Conservation (phyloP, 139 green algal species). For the Edaphochlamys debaryana region DNA sequence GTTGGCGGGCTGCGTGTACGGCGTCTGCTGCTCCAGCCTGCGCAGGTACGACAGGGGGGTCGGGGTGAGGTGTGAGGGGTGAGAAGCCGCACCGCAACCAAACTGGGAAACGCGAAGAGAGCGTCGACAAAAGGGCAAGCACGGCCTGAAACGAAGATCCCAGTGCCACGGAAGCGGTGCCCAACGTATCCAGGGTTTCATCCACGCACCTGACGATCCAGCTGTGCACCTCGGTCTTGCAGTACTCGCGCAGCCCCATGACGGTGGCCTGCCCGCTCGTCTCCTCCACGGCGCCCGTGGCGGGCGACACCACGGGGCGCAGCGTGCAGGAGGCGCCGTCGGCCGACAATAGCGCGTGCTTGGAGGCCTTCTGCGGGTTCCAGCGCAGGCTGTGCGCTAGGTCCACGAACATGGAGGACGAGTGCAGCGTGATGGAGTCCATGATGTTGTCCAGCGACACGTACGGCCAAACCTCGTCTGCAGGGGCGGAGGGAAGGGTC, state of each 20-base stretch:
- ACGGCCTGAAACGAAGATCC: too few relatives aligned
- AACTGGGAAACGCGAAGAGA: too few relatives aligned
- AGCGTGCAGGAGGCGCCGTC: slow-evolving; percentile 50
- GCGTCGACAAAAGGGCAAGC: too few relatives aligned
- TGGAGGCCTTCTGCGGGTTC: slow-evolving; percentile 56
- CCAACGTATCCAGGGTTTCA: too few relatives aligned
- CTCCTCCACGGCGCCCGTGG: slow-evolving; percentile 43
- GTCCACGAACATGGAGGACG: slow-evolving; percentile 70
- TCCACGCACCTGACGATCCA: slow-evolving; percentile 66
- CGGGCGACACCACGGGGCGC: slow-evolving; percentile 12
- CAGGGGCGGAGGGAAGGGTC: neutral
- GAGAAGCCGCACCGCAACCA: too few relatives aligned
- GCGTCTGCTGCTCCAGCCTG: slow-evolving; percentile 49
- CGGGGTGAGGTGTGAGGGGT: too few relatives aligned
- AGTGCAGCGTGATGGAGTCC: slow-evolving; percentile 76
- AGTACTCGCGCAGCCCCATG: slow-evolving; percentile 67
- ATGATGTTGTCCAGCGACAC: slow-evolving; percentile 79
- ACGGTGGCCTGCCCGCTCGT: slow-evolving; percentile 66
- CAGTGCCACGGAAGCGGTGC: too few relatives aligned
- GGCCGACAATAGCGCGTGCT: slow-evolving; percentile 34
- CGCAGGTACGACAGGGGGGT: too few relatives aligned
- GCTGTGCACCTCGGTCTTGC: slow-evolving; percentile 60
- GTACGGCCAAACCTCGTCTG: slow-evolving; percentile 76
- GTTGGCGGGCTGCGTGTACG: slow-evolving; percentile 49
- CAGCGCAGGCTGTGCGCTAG: slow-evolving; percentile 67